Percentiles rank a stretch among this genome's conserved stretches.
Evolutionary conservation across 1,284 basidiomycete species (phyloP).

Genomic region (Mycena citricolor): DNA sequence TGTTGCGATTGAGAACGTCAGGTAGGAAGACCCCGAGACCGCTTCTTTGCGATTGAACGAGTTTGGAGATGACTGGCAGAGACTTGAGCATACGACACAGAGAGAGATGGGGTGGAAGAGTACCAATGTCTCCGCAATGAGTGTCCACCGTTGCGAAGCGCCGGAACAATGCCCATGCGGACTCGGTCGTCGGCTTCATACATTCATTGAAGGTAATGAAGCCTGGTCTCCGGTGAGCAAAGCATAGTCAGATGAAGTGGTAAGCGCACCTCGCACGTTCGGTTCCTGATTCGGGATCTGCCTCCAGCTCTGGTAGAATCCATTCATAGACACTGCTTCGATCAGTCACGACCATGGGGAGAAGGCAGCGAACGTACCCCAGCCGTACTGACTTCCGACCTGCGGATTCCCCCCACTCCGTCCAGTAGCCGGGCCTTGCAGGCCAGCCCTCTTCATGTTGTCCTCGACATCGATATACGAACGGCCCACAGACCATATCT

Average conservation of each 20-base stretch:
- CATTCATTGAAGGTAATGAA: background rate
- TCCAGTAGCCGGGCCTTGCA: slow-evolving; percentile 6
- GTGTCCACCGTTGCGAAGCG: background rate
- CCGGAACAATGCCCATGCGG: slow-evolving; percentile 13
- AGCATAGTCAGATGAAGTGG: too few relatives aligned
- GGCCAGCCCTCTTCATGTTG: slow-evolving; percentile 9
- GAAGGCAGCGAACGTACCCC: background rate
- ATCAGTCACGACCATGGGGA: background rate
- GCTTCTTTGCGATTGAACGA: slow-evolving; percentile 4
- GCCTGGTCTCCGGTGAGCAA: too few relatives aligned
- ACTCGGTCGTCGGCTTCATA: background rate
- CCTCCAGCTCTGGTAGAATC: too few relatives aligned
- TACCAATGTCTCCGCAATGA: slow-evolving; percentile 13
- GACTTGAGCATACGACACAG: too few relatives aligned
- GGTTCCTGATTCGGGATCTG: too few relatives aligned
- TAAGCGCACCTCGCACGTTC: too few relatives aligned
- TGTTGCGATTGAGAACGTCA: background rate
- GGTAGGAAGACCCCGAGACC: slow-evolving; percentile 23
- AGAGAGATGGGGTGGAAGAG: too few relatives aligned
- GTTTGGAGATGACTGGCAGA: slow-evolving; percentile 9
- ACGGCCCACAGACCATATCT: slow-evolving; percentile 1
- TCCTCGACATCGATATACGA: slow-evolving; percentile 12
- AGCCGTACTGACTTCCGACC: slow-evolving; percentile 1
- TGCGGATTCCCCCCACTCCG: slow-evolving; percentile 2
- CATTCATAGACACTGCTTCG: slow-evolving; percentile 4